phyloP scores from a whole-genome alignment of 2,329 filamentous ascomycete species.

The Clarireedia homoeocarpa region DNA sequence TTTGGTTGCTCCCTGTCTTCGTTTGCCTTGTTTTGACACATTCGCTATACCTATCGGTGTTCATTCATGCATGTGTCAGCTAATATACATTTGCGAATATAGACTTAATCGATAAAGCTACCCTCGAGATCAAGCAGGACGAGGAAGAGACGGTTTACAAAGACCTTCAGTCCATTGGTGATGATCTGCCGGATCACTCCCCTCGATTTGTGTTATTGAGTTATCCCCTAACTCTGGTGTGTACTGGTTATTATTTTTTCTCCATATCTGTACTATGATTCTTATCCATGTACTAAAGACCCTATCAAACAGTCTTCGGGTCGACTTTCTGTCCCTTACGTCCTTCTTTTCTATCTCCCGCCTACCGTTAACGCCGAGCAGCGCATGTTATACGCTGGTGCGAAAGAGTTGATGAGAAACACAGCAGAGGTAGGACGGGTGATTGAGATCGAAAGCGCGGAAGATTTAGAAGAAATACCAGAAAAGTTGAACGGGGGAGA shows the following conservation, averaged over 20 bases:
- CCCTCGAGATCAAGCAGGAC: slow-evolving; percentile 79
- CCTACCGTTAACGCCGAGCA: slow-evolving; percentile 81
- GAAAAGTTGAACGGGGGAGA: slow-evolving; percentile 42
- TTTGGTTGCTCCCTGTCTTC: not conserved
- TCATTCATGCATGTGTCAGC: not conserved
- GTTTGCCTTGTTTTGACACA: not conserved
- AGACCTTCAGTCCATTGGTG: slow-evolving; percentile 69
- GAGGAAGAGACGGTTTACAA: slow-evolving; percentile 72
- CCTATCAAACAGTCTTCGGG: slow-evolving; percentile 60
- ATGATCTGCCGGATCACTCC: slow-evolving; percentile 87
- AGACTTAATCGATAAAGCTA: slow-evolving; percentile 89
- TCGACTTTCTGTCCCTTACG: slow-evolving; percentile 82
- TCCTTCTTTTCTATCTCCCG: slow-evolving; percentile 90
- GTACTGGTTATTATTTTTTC: slow-evolving; percentile 17
- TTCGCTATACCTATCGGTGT: not conserved
- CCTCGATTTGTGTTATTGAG: slow-evolving; percentile 86
- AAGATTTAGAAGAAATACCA: slow-evolving; percentile 79
- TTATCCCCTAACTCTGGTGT: slow-evolving; percentile 80
- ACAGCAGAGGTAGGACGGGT: slow-evolving; percentile 84
- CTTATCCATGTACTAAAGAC: not conserved
- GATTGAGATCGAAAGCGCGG: slow-evolving; percentile 72
- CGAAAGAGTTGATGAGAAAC: slow-evolving; percentile 91
- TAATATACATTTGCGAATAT: slow-evolving; percentile 12
- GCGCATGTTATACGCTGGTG: slow-evolving; percentile 91
- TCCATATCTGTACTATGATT: not conserved